Evolutionary conservation across 257 asterid species (phyloP).

Genomic region (Osmanthus fragrans): DNA sequence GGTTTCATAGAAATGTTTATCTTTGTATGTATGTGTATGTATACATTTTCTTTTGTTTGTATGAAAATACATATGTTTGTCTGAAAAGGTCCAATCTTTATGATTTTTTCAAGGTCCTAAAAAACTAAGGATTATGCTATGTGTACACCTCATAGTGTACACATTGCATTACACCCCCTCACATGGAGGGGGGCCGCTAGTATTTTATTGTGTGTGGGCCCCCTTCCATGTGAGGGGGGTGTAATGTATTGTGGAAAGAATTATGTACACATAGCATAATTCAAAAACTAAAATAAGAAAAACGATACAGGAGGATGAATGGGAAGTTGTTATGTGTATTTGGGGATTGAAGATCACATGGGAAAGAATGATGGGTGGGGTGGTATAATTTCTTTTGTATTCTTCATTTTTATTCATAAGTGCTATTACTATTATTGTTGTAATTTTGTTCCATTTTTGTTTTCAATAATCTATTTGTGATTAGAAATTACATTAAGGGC

Average conservation of each 20-base stretch:
- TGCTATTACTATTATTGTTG: neutral
- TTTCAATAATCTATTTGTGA: neutral
- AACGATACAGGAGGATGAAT: constrained; percentile 29
- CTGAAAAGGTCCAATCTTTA: constrained; percentile 37
- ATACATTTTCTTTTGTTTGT: neutral
- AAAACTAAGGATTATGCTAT: too few species aligned
- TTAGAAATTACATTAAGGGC: neutral
- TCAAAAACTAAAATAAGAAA: constrained; percentile 21
- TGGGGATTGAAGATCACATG: constrained; percentile 76
- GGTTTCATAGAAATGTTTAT: constrained; percentile 41
- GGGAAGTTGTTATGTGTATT: constrained; percentile 30
- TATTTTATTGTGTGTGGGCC: too few species aligned
- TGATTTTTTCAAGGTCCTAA: constrained; percentile 46
- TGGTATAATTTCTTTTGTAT: constrained; percentile 33
- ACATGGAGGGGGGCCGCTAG: too few species aligned
- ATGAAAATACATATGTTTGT: constrained; percentile 4
- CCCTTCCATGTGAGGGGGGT: too few species aligned
- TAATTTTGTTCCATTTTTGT: neutral
- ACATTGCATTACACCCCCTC: too few species aligned
- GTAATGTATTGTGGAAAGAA: too few species aligned
- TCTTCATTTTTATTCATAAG: constrained; percentile 19
- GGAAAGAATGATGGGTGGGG: constrained; percentile 50
- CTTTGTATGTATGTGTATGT: constrained; percentile 18
- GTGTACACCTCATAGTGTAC: too few species aligned
- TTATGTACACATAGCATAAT: too few species aligned